phyloP scores from a whole-genome alignment of 2,329 filamentous ascomycete species.

The Talaromyces islandicus region DNA sequence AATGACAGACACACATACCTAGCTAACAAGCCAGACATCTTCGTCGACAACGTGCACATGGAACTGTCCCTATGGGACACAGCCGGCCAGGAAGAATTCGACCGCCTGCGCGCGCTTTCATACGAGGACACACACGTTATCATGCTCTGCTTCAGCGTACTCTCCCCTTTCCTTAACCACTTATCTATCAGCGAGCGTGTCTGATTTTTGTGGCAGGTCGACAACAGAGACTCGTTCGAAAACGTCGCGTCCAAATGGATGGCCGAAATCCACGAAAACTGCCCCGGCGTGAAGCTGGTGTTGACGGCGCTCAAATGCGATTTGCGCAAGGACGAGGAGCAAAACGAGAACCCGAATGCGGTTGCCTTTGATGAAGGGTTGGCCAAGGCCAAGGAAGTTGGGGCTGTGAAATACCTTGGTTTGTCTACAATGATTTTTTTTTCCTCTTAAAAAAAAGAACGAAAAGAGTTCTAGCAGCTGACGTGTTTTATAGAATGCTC shows the following conservation, averaged over 20 bases:
- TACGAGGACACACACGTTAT: slow-evolving; percentile 98
- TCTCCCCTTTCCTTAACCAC: background rate
- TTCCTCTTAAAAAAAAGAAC: too few relatives aligned
- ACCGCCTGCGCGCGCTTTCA: slow-evolving; percentile 86
- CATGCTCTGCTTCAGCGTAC: slow-evolving; percentile 92
- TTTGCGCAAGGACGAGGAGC: slow-evolving; percentile 70
- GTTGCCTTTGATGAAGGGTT: slow-evolving; percentile 90
- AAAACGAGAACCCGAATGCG: slow-evolving; percentile 57
- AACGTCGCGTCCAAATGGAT: slow-evolving; percentile 99
- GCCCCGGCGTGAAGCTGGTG: slow-evolving; percentile 88
- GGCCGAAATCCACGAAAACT: slow-evolving; percentile 95
- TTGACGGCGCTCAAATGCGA: slow-evolving; percentile 96
- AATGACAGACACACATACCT: background rate
- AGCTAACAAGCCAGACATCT: slow-evolving; percentile 61
- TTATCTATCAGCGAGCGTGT: too few relatives aligned
- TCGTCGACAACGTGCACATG: slow-evolving; percentile 94
- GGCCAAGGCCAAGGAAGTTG: slow-evolving; percentile 84
- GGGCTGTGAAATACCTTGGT: slow-evolving; percentile 85
- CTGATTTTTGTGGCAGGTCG: slow-evolving; percentile 49
- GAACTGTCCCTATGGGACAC: slow-evolving; percentile 98
- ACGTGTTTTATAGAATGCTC: slow-evolving; percentile 68
- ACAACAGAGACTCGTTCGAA: slow-evolving; percentile 92
- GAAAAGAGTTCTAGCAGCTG: too few relatives aligned
- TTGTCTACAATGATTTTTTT: too few relatives aligned
- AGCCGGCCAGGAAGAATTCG: slow-evolving; percentile 97